Base-by-base conservation (phyloP, 495 filamentous ascomycete genomes). In the Aspergillus olivimuriae region DNA sequence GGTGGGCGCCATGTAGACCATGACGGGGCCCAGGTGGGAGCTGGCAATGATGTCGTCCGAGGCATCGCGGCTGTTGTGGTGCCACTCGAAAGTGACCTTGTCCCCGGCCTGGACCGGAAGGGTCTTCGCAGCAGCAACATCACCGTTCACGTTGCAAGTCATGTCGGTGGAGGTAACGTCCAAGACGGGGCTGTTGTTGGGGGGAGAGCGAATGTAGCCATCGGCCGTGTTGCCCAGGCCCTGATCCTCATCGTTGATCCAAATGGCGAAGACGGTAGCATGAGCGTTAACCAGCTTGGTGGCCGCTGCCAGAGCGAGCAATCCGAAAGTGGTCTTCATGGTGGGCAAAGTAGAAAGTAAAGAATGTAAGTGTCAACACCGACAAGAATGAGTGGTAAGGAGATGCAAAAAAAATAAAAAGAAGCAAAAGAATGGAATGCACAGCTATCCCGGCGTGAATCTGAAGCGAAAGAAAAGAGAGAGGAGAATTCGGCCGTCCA, bases 21-120 rank as follows among this genome's bases (percentile, higher is more conserved):
- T 31, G 46, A 56, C 49, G 32, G 53, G 53, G 16, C 53, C 53
- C 32, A 39, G 24, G 43, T 56, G 53, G 24, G 53, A 52, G 9
- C 36, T 38, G 40, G 40, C 53, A 44, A 56, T 56, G 53, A 56
- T 56, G 48, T 56, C 53, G 53, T 56, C 53, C 12, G 49, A 50
- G 31, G 30, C 34, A 19, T 36, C 24, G 14, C 53, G 53, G 43
- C 19, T 39, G 43, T 50, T 24, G 49, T 56, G 53, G 53, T 56
- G 53, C 53, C 53, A 56, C 40, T 56, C 53, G 41, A 56, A 56
- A 36, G 53, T 56, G 43, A 56, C 35, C 46, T 50, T 49, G 53
- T 56, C 53, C n/a, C 53, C 53, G 26, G 46, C 39, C 41, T 46
- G 43, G 46, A 56, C 53, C 10, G 44, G 34, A 24, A 56, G 39